phyloP scores from a whole-genome alignment of 352 stramenopile species.

The Pythium scleroteichum region DNA sequence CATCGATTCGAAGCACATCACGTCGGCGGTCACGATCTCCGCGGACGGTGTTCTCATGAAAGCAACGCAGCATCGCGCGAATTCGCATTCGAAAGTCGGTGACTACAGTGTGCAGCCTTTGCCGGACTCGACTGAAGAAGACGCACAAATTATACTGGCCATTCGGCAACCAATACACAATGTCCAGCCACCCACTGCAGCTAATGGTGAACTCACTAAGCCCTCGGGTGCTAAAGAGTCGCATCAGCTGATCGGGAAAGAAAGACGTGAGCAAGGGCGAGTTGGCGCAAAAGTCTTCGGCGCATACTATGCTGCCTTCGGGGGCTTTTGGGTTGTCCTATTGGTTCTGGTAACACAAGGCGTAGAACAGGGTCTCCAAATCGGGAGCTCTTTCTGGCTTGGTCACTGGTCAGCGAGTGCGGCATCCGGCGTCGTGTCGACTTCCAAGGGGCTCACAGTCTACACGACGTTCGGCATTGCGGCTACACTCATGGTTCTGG shows the following conservation, averaged over 20 bases:
- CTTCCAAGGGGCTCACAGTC: background rate
- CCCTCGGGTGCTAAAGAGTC: background rate
- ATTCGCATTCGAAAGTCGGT: too few relatives aligned
- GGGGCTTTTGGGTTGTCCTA: background rate
- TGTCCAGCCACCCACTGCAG: too few relatives aligned
- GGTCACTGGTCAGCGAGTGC: conserved; percentile 1
- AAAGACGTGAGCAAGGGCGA: background rate
- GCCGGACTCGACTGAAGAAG: too few relatives aligned
- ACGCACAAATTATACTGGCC: too few relatives aligned
- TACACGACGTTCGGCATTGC: background rate
- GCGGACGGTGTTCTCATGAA: conserved; percentile 23
- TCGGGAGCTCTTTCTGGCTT: conserved; percentile 4
- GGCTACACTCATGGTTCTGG: background rate
- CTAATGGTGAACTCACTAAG: background rate
- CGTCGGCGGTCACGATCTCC: background rate
- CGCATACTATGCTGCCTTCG: conserved; percentile 2
- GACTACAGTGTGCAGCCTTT: too few relatives aligned
- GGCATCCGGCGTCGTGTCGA: too few relatives aligned
- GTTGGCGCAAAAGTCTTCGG: background rate
- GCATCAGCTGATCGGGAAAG: background rate
- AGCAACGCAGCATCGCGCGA: conserved; percentile 15
- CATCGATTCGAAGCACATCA: conserved; percentile 3
- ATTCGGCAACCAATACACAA: too few relatives aligned
- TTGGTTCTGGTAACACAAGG: background rate
- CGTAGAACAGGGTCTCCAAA: background rate